phyloP scores from a whole-genome alignment of 768 basidiomycete species.

The Hydnum rufescens region DNA sequence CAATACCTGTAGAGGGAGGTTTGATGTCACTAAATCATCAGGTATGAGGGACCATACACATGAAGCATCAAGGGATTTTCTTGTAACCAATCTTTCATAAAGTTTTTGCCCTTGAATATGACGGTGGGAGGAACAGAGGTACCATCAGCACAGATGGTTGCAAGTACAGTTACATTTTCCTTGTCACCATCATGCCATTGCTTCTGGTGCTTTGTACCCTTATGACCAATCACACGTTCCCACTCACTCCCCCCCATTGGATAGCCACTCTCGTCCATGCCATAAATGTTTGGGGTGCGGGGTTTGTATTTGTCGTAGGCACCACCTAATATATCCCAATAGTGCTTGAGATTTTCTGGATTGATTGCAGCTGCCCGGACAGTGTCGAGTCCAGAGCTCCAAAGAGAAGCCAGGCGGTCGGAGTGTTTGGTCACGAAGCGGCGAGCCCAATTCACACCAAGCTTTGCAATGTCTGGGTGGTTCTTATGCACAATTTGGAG shows the following conservation, averaged over 20 bases:
- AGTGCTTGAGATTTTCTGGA: not conserved
- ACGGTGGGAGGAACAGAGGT: conserved; percentile 4
- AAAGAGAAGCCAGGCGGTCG: not conserved
- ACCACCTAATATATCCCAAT: not conserved
- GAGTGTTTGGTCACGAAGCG: not conserved
- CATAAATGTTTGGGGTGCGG: not conserved
- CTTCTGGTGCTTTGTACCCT: not conserved
- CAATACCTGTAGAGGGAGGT: not conserved
- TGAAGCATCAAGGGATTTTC: conserved; percentile 1
- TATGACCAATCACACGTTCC: not conserved
- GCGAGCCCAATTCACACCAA: not conserved
- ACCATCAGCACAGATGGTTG: conserved; percentile 4
- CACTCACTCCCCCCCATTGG: not conserved
- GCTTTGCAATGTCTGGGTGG: not conserved
- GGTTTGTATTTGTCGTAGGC: not conserved
- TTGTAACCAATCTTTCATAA: not conserved
- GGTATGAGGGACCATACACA: not conserved
- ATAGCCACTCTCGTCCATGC: not conserved
- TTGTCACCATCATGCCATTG: not conserved
- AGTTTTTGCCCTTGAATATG: conserved; percentile 5
- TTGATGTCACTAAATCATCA: no score
- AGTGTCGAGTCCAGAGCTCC: not conserved
- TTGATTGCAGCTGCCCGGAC: not conserved
- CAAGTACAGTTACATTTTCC: conserved; percentile 5
- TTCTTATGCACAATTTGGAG: not conserved